phyloP scores from a whole-genome alignment of 1,139 yeast species.

The Debaryomyces nepalensis region DNA sequence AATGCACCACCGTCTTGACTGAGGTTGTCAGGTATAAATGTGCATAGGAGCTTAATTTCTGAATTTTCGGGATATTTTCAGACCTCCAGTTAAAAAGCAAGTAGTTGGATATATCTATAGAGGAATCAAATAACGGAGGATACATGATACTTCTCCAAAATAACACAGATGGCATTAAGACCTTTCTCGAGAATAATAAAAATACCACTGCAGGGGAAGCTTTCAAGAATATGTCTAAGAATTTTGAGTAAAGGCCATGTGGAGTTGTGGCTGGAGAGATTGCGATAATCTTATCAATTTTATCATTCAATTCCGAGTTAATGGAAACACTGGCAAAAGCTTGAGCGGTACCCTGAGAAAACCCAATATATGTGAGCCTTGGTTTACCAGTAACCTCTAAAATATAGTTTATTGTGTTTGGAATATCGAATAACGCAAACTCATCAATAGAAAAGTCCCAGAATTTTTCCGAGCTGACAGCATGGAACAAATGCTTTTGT shows the following conservation, averaged over 20 bases:
- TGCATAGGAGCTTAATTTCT: slow-evolving; percentile 76
- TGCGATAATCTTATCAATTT: slow-evolving; percentile 75
- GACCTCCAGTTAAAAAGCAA: slow-evolving; percentile 81
- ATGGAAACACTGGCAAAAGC: slow-evolving; percentile 80
- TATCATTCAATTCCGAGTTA: slow-evolving; percentile 68
- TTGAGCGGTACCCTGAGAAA: slow-evolving; percentile 92
- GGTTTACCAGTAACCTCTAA: slow-evolving; percentile 27
- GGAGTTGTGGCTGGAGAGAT: slow-evolving; percentile 96
- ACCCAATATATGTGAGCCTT: slow-evolving; percentile 75
- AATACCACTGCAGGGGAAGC: slow-evolving; percentile 79
- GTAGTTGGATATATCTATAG: slow-evolving; percentile 71
- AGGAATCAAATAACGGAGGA: slow-evolving; percentile 76
- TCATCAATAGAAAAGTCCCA: slow-evolving; percentile 55
- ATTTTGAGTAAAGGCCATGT: slow-evolving; percentile 73
- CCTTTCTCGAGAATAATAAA: slow-evolving; percentile 72
- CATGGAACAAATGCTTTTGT: slow-evolving; percentile 43
- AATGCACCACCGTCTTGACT: slow-evolving; percentile 90
- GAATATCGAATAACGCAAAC: slow-evolving; percentile 53
- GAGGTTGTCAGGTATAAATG: slow-evolving; percentile 90
- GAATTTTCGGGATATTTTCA: slow-evolving; percentile 66
- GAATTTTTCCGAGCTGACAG: slow-evolving; percentile 43
- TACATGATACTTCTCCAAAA: slow-evolving; percentile 86
- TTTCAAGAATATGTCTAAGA: slow-evolving; percentile 76
- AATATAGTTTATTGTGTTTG: slow-evolving; percentile 48
- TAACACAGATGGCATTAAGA: slow-evolving; percentile 73